Base-by-base conservation (phyloP, 1,284 basidiomycete genomes). In the Ganoderma leucocontextum region DNA sequence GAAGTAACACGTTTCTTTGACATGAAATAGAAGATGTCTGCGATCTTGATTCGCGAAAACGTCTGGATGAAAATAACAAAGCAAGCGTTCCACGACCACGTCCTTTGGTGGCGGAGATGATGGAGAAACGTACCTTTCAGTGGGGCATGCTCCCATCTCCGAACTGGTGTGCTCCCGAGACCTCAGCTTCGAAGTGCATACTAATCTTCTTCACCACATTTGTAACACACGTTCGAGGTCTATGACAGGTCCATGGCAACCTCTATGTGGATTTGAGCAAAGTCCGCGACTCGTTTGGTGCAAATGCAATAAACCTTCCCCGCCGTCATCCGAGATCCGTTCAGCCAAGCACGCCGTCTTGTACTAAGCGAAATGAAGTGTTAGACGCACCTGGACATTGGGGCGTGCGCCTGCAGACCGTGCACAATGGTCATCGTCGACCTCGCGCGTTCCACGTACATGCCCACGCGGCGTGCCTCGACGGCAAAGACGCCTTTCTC, bases 401-500 rank as follows among this genome's bases (percentile, higher is more conserved):
- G 47, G 61, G 59, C 66, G 47, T 29, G 6, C 55, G 68, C 53
- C 60, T 63, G 64, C 12, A n/a, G 35, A 55, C 70, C 68, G 69
- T 68, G 39, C 68, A 19, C 49, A 36, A n/a, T 13, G 57, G 52
- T n/a, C 58, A 42, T 42, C 62, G 33, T 47, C 29, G 41, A 59
- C 71, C 71, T 72, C 69, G 59, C 71, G 59, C 25, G 19, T 10
- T 44, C 58, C 71, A 72, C 69, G 71, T 60, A 65, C 57, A 6
- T 15, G 29, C 63, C 67, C 68, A 68, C 64, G 67, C 58, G 29
- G 22, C 59, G 65, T 59, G 60, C 59, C 29, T 65, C 29, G 53
- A 60, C 33, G 62, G 64, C 63, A 61, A 62, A 59, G 44, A 38
- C 22, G 25, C 6, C n/a, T 3, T 19, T 33, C 2, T 36, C 60